Evolutionary conservation across 495 filamentous ascomycete species (phyloP), one percentile per base, ranked within the genome.

Genomic region (Annulohypoxylon stygium): DNA sequence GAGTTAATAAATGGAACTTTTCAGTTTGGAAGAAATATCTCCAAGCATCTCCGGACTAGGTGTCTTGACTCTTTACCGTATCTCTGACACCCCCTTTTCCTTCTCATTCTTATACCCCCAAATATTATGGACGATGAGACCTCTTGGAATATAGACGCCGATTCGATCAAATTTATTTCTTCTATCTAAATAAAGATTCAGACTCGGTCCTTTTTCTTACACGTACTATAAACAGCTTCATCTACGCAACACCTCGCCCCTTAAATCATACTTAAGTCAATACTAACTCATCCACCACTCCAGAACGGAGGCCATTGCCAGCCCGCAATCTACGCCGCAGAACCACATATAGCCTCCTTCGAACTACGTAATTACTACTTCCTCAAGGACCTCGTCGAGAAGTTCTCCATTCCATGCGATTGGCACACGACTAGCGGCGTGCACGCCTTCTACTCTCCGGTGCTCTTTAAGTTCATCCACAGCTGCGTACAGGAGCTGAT

Each of bases 271-370:
- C 36, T 4, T 43, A n/a, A 43, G 12, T 4, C 12, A 11, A 11
- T 34, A 50, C 65, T 69, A 62, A 73, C 61, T 23, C 6, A 14
- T 9, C 16, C 26, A 47, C 23, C 33, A 11, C 53, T 18, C 10
- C 72, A 88, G 82, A 94, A 94, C 76, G 92, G 92, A 53, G 92
- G 92, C 6, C 91, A 94, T 74, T 93, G 90, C 78, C 89, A 92
- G 61, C 90, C 92, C 6, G 74, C 86, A 0, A 75, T 92, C 51
- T 91, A 90, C 79, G 48, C 80, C 0, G 77, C 80, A 45, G 61
- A 76, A 5, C 80, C 85, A 16, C 78, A 87, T 16, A 81, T 92
- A 37, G 88, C 87, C 9, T 78, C 77, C 2, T 94, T 93, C 76
- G 91, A 94, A 76, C 79, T 92, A 20, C 78, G 79, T 33, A 93